These are phyloP conservation scores for Yarrowia divulgata DNA, from an alignment of 805 yeast species.

Conservation along the genomic window DNA sequence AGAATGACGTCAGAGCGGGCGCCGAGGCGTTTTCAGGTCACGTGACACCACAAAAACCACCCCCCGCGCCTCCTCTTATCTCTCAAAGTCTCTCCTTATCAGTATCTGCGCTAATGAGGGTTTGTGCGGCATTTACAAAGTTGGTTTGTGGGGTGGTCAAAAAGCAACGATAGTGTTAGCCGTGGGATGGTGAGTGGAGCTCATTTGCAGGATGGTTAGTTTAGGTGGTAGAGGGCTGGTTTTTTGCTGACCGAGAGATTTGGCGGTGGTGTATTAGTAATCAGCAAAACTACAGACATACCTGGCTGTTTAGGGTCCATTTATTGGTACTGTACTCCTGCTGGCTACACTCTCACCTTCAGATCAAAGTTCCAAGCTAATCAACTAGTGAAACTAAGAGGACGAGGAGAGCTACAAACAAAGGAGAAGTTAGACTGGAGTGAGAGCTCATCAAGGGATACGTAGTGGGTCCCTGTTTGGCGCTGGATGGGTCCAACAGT, in stretches of 20 bases:
- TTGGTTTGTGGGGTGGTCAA: not conserved
- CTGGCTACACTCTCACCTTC: not conserved
- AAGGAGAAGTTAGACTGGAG: not conserved
- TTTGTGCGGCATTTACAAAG: slow-evolving; percentile 26
- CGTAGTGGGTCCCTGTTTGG: not conserved
- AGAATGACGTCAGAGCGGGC: not conserved
- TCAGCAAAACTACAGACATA: too few species aligned
- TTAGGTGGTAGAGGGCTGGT: too few species aligned
- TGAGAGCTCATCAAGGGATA: not conserved
- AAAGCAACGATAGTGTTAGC: not conserved
- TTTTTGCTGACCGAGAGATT: too few species aligned
- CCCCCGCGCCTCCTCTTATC: too few species aligned
- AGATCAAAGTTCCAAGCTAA: not conserved
- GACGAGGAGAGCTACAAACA: not conserved
- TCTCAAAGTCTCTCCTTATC: not conserved
- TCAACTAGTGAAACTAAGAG: not conserved
- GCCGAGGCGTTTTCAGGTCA: too few species aligned
- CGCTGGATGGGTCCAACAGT: too few species aligned
- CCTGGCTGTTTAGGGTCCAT: too few species aligned
- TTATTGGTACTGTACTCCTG: too few species aligned
- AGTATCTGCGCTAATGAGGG: not conserved
- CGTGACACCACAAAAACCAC: too few species aligned
- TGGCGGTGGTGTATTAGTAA: too few species aligned
- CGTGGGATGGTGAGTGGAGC: not conserved
- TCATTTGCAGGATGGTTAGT: too few species aligned